Base-by-base conservation (phyloP, 352 stramenopile species). In the Phytophthora idaei region DNA sequence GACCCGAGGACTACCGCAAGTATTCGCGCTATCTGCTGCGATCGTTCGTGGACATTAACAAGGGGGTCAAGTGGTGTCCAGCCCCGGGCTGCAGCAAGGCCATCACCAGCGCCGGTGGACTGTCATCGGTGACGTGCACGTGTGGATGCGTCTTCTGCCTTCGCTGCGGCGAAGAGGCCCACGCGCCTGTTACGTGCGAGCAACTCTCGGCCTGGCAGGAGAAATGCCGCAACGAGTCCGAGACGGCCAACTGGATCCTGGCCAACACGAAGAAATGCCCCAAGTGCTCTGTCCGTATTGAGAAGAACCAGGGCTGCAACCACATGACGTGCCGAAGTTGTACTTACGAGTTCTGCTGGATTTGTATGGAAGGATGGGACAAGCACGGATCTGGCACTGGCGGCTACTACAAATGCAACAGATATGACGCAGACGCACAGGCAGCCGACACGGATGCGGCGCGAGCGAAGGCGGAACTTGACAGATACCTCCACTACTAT, bases 241-340 rank as follows among this genome's bases (percentile, higher is more conserved):
- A 99, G 81, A 99, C 97, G 27, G 97, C 97, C 47, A 99, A 99
- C 77, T 99, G 97, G 98, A 99, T 99, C 52, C 72, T 99, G 9
- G 97, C 97, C 34, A 99, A 99, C 83, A 99, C 98, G 36, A 99
- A 99, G 83, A 97, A 97, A 58, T 99, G 98, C 79, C 98, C 98
- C 10, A 99, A 99, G 77, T 99, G 98, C 80, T 88, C 87, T 21
- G 97, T 97, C 64, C 92, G 97, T 53, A 99, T 99, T 74, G 97
- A 99, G 79, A 99, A 99, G 81, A 99, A 99, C 77, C 97, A 99
- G 67, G 98, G 98, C 25, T 99, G 98, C 82, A 99, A 99, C 79
- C 98, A 99, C 88, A 99, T 99, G 95, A 98, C 90, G 25, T 99
- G 97, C 74, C 86, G 85, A 68, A 93, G 85, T 63, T 96, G 88